Base-by-base conservation (phyloP, 2,329 filamentous ascomycete species). In the Microcera coccophila region DNA sequence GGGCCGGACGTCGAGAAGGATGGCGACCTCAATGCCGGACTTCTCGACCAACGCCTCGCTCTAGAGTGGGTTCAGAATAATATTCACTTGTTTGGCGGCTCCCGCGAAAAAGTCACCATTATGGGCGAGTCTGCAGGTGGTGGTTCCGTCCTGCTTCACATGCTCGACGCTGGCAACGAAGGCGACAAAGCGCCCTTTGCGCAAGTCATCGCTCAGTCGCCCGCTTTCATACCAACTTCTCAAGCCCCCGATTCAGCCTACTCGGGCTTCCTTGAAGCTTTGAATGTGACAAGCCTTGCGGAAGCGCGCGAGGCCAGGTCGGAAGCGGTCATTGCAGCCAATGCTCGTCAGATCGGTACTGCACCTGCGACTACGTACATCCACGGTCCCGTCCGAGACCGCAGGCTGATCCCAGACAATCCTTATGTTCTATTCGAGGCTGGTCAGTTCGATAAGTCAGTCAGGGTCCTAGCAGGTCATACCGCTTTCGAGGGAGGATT, bases 121-220 rank as follows among this genome's bases (percentile, higher is more conserved):
- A 68, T 68, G 58, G 73, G 72, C 11, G 66, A 73, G 47, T 72
- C 66, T 3, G 70, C 70, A 3, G 73, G 72, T 11, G 72, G 65
- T 8, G 65, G 62, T 4, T 67, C 63, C 4, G 62, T 71, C 41
- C 48, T 67, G 38, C 62, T 66, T 39, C 67, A 68, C 21, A 24
- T 44, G 28, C 7, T 15, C 7, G 29, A n/a, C 15, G 9, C 29
- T 15, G 8, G 8, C 7, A 32, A 32, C 15, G 29, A 32, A 10
- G n/a, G 28, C 19, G 19, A 33, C 14, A 40, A 34, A 5, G 38
- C 38, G 11, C 68, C 72, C 5, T 39, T 39, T n/a, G 28, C 38
- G 12, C 45, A 43, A n/a, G 45, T 31, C 15, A 49, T 52, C 17
- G 15, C 36, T 3, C 48, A 51, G 20, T 38, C 45, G 33, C 39